A percentile compares a stretch with the other conserved stretches of the same genome.
Conservation (phyloP, 768 basidiomycete genomes). For the Neoboletus subvelutipes region DNA sequence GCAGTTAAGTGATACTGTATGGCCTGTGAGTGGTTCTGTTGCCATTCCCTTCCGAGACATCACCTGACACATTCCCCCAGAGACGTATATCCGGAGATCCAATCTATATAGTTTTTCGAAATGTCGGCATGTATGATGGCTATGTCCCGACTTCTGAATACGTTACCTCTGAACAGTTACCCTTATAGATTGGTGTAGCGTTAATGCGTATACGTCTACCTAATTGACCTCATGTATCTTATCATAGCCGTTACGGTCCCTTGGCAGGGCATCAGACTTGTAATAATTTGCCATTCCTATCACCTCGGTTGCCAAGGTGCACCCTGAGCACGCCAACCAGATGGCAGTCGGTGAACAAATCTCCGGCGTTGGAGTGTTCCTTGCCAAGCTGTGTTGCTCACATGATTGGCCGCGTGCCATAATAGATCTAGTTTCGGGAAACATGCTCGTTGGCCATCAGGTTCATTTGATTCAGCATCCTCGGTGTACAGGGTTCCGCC, state of each 20-base stretch:
- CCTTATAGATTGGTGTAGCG: background rate
- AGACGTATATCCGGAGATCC: background rate
- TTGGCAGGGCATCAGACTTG: background rate
- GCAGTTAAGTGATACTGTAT: background rate
- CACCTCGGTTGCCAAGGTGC: background rate
- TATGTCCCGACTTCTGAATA: background rate
- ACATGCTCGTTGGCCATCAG: background rate
- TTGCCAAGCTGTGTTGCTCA: conserved; percentile 24
- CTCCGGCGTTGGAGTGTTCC: conserved; percentile 6
- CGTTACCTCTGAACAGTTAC: background rate
- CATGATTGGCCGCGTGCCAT: background rate
- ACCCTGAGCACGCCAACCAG: background rate
- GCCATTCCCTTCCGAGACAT: background rate
- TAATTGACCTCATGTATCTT: conserved; percentile 11
- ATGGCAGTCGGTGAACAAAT: background rate
- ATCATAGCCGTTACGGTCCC: background rate
- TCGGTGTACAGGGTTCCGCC: background rate
- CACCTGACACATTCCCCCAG: conserved; percentile 1
- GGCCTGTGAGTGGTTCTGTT: background rate
- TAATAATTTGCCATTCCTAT: conserved; percentile 9
- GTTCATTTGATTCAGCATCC: background rate
- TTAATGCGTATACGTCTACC: background rate
- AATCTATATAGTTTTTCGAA: background rate
- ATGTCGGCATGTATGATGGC: background rate
- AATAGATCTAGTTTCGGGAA: background rate